Percentiles rank a stretch among this genome's conserved stretches.
phyloP scores from a whole-genome alignment of 1,284 basidiomycete genomes.

The Pyrrhoderma noxium region DNA sequence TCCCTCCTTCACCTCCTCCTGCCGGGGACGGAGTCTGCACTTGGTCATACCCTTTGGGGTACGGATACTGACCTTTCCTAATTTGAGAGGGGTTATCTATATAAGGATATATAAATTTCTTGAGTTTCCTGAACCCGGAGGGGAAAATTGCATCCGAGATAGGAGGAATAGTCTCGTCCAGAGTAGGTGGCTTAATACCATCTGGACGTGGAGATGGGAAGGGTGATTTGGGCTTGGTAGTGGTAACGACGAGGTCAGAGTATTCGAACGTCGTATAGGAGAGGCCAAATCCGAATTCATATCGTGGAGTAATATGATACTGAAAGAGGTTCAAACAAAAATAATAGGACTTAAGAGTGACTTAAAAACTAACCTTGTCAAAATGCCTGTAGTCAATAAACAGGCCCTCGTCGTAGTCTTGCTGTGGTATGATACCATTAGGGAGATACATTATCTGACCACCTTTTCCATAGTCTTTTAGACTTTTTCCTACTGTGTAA shows the following conservation, averaged over 20 bases:
- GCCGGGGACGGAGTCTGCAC: constrained; percentile 10
- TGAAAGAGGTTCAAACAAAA: constrained; percentile 12
- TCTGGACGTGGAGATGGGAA: constrained; percentile 12
- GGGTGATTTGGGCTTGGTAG: constrained; percentile 10
- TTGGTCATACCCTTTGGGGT: constrained; percentile 14
- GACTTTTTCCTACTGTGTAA: constrained; percentile 48
- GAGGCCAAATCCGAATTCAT: constrained; percentile 56
- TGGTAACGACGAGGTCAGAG: constrained; percentile 25
- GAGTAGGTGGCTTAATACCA: neutral
- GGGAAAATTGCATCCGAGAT: constrained; percentile 11
- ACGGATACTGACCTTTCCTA: constrained; percentile 14
- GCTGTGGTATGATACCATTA: constrained; percentile 18
- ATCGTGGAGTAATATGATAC: constrained; percentile 46
- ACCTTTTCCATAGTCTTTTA: constrained; percentile 41
- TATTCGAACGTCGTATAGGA: constrained; percentile 48
- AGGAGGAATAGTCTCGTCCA: constrained; percentile 11
- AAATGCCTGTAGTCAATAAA: constrained; percentile 57
- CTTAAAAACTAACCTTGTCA: constrained; percentile 24
- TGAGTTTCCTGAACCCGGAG: constrained; percentile 10
- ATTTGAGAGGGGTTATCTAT: constrained; percentile 7
- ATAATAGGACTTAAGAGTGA: neutral
- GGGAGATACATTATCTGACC: constrained; percentile 30
- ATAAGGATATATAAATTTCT: constrained; percentile 17
- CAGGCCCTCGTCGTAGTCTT: constrained; percentile 29
- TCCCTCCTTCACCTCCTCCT: constrained; percentile 16